phyloP scores from a whole-genome alignment of 2,329 filamentous ascomycete genomes.

The Albifimbria verrucaria region DNA sequence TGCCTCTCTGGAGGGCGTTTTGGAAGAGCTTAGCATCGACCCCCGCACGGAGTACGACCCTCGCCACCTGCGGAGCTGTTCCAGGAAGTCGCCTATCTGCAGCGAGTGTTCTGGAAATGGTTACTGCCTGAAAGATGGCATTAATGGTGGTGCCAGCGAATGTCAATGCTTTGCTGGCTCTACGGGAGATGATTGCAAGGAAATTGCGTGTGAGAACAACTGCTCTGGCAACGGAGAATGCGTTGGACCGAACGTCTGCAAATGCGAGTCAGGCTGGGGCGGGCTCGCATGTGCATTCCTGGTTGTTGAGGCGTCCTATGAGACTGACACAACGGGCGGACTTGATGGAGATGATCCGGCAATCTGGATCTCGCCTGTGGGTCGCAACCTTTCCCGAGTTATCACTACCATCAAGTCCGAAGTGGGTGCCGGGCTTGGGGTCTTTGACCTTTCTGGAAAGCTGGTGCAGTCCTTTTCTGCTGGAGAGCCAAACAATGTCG shows the following conservation, averaged over 20 bases:
- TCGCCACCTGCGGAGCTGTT: conserved; percentile 17
- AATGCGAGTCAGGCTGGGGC: conserved; percentile 39
- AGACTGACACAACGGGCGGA: conserved; percentile 40
- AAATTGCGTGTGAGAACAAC: conserved; percentile 34
- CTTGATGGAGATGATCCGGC: conserved; percentile 44
- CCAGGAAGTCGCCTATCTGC: conserved; percentile 25
- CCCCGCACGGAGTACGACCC: conserved; percentile 37
- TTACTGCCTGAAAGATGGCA: conserved; percentile 26
- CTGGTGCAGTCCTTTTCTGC: conserved; percentile 41
- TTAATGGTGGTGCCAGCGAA: conserved; percentile 5
- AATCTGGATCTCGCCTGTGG: conserved; percentile 42
- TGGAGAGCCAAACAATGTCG: conserved; percentile 51
- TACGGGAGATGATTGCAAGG: conserved; percentile 28
- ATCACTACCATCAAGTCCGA: conserved; percentile 51
- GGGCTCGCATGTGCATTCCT: conserved; percentile 44
- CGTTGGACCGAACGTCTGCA: conserved; percentile 36
- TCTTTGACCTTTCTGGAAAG: conserved; percentile 47
- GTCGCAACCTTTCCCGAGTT: conserved; percentile 40
- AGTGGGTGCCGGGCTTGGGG: conserved; percentile 42
- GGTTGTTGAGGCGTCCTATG: conserved; percentile 34
- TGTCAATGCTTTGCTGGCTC: conserved; percentile 44
- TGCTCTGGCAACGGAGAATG: conserved; percentile 41
- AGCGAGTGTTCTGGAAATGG: conserved; percentile 33
- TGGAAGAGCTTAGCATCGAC: conserved; percentile 28
- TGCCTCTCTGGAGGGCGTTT: conserved; percentile 32